Conservation (phyloP, 2,329 filamentous ascomycete genomes). For the Fusarium pseudonygamai region DNA sequence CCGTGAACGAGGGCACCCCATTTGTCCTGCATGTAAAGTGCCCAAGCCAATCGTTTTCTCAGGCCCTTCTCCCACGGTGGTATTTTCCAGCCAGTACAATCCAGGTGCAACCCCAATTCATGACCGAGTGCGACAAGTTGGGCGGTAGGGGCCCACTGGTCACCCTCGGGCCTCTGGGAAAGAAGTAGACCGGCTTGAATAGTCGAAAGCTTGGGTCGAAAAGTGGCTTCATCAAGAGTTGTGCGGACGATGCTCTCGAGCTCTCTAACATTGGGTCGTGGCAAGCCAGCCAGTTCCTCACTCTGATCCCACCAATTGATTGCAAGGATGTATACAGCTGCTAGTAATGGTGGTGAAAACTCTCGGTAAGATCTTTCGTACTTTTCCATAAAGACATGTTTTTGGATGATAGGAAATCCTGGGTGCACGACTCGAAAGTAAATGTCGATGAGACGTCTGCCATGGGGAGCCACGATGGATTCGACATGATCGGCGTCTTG, state of each 20-base stretch:
- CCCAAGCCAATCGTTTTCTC: constrained; percentile 88
- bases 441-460: constrained; percentile 78
- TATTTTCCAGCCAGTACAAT: constrained; percentile 88
- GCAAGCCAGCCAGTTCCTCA: constrained; percentile 69
- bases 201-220: constrained; percentile 82
- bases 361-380: constrained; percentile 77
- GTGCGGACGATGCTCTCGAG: constrained; percentile 79
- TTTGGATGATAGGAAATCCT: constrained; percentile 84
- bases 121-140: constrained; percentile 88
- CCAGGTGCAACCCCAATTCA: constrained; percentile 87
- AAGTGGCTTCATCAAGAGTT: constrained; percentile 79
- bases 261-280: constrained; percentile 76
- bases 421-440: constrained; percentile 87
- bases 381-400: constrained; percentile 80
- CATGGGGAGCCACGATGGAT: constrained; percentile 77
- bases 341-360: constrained; percentile 79
- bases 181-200: constrained; percentile 80
- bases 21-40: constrained; percentile 91
- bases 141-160: constrained; percentile 85
- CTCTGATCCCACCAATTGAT: constrained; percentile 89
- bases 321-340: constrained; percentile 84
- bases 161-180: constrained; percentile 78
- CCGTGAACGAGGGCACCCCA: constrained; percentile 89
- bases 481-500: constrained; percentile 79
- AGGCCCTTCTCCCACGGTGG: constrained; percentile 87